phyloP scores from a whole-genome alignment of 345 rosid genomes.

The Euphorbia peplus region DNA sequence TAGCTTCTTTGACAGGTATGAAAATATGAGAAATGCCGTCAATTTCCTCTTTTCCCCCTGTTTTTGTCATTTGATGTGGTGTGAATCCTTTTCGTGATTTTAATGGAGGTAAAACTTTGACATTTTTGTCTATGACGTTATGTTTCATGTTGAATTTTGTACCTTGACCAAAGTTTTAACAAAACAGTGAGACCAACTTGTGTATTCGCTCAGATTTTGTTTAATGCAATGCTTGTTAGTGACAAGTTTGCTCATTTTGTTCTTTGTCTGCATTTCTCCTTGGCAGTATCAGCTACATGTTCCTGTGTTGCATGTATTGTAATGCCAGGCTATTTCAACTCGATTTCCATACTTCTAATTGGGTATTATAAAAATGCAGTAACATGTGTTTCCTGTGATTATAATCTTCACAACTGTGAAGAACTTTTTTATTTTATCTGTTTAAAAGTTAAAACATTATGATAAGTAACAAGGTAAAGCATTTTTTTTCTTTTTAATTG shows the following conservation, averaged over 20 bases:
- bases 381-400: neutral
- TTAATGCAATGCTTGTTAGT: neutral
- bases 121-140: neutral
- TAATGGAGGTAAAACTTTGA: neutral
- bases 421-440: neutral
- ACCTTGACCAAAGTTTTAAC: neutral
- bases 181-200: neutral
- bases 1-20: conserved; percentile 81
- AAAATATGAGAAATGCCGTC: neutral
- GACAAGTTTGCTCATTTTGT: neutral
- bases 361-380: neutral
- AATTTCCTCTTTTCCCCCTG: neutral
- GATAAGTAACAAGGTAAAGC: neutral
- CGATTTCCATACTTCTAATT: neutral
- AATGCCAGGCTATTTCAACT: neutral
- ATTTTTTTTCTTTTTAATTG: neutral
- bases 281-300: neutral
- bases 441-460: neutral
- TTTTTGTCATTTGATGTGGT: neutral
- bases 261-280: neutral
- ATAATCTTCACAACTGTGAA: neutral
- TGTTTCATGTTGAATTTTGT: neutral
- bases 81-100: neutral
- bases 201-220: neutral
- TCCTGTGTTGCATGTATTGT: neutral